These are phyloP conservation scores for Gynandropsis gynandra DNA, from an alignment of 345 rosid genomes.

Conservation along the genomic window DNA sequence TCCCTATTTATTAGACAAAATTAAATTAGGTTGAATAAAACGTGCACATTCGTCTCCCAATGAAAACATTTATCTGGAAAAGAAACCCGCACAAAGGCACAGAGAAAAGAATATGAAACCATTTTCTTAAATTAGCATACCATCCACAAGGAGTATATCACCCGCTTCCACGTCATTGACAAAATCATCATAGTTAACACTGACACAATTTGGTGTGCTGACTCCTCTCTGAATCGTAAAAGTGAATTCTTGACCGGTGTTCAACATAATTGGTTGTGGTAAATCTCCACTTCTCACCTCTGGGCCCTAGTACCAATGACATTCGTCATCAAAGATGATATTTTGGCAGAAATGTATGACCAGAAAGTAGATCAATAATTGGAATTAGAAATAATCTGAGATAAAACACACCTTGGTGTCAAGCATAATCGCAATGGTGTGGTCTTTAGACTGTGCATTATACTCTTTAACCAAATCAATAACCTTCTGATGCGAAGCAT, in stretches of 20 bases:
- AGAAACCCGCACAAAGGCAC: not conserved
- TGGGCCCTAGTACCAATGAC: slow-evolving; percentile 58
- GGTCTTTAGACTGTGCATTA: slow-evolving; percentile 82
- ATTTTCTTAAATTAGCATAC: slow-evolving; percentile 36
- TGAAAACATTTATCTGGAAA: not conserved
- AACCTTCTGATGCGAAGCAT: slow-evolving; percentile 91
- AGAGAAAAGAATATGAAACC: not conserved
- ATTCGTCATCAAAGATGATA: slow-evolving; percentile 8
- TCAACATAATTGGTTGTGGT: slow-evolving; percentile 73
- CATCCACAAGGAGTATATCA: slow-evolving; percentile 99
- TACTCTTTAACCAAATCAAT: slow-evolving; percentile 97
- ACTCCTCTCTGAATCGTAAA: slow-evolving; percentile 89
- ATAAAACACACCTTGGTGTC: slow-evolving; percentile 73
- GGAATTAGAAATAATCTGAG: not conserved
- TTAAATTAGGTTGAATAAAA: no score
- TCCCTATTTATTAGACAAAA: not conserved
- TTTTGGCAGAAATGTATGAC: not conserved
- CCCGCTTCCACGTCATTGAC: slow-evolving; percentile 87
- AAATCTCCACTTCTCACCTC: slow-evolving; percentile 99
- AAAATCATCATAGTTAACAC: slow-evolving; percentile 96
- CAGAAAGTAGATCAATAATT: not conserved
- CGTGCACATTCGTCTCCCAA: no score
- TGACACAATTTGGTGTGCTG: slow-evolving; percentile 76
- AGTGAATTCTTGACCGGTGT: slow-evolving; percentile 83
- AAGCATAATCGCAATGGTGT: slow-evolving; percentile 91